Evolutionary conservation across 129 eudicot species (phyloP), one percentile per base, ranked within the genome.

Genomic region (Chrysanthemum lavandulifolium): DNA sequence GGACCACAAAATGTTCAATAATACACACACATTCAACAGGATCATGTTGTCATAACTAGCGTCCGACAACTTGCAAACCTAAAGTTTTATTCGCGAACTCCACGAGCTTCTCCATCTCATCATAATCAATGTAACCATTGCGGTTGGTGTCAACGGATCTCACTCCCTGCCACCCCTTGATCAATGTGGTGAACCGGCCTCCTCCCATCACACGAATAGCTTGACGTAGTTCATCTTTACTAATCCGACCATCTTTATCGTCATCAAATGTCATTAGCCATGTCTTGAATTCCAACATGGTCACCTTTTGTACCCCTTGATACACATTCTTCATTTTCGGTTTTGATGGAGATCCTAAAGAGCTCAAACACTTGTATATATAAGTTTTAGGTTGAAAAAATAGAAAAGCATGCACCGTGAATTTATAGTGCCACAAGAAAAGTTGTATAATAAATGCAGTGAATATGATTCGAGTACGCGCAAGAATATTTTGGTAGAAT

Each of bases 191-290:
- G n/a, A 64, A 64, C n/a, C 53, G 52, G 7, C 69, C 69, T 64
- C 69, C 69, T 7, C 69, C 69, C 11, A 23, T 64, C 13, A 64
- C 40, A 21, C 29, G 69, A n/a, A 64, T 64, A 12, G 69, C 69
- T 64, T 36, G 52, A 16, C 51, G 53, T 15, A 64, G 49, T 15
- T 64, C 69, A 7, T 64, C 69, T 64, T 13, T 64, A 16, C 69
- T 64, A 64, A 64, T 64, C 2, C 69, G 52, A 16, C 69, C 51
- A 13, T 64, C 69, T 64, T 64, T 64, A 64, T 64, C 12, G 14
- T 64, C 53, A 64, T 64, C 69, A 33, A 64, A 64, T 64, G 69
- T 36, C 69, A 64, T 64, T 25, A 64, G 18, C 69, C 69, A 64
- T 64, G 45, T 64, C 51, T 64, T 64, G 52, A 64, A 64, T 40